A percentile compares a stretch with the other conserved stretches of the same genome.
Conservation (phyloP, 805 yeast genomes). For the Ogataea haglerorum region DNA sequence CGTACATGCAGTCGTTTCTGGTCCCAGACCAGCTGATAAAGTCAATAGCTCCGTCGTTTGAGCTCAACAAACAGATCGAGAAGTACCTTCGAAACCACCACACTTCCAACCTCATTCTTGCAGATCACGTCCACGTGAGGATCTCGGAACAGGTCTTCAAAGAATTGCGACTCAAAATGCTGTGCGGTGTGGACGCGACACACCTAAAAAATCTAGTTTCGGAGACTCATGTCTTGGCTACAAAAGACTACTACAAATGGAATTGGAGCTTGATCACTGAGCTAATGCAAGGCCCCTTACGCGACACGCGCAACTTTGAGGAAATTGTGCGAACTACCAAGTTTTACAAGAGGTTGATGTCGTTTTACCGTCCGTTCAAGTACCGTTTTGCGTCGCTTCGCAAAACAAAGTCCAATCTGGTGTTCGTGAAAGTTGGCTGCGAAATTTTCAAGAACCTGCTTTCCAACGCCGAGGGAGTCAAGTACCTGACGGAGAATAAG, state of each 20-base stretch:
- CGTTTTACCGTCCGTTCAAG: constrained; percentile 91
- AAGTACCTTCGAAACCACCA: constrained; percentile 28
- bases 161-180: constrained; percentile 24
- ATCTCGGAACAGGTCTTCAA: constrained; percentile 16
- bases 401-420: constrained; percentile 47
- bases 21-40: constrained; percentile 47
- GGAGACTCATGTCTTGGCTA: constrained; percentile 67
- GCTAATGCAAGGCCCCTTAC: constrained; percentile 80
- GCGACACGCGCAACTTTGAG: constrained; percentile 67
- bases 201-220: constrained; percentile 63
- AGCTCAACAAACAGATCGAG: constrained; percentile 28
- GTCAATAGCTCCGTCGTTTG: constrained; percentile 24
- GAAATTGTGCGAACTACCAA: constrained; percentile 78
- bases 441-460: constrained; percentile 66
- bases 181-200: constrained; percentile 48
- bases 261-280: constrained; percentile 74
- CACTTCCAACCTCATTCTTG: constrained; percentile 2
- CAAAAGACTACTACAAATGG: constrained; percentile 83
- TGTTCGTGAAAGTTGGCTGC: constrained; percentile 71
- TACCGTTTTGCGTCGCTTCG: constrained; percentile 63
- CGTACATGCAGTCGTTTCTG: constrained; percentile 48
- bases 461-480: constrained; percentile 60
- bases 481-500: constrained; percentile 67
- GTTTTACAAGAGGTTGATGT: constrained; percentile 75
- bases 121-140: constrained; percentile 15